These are phyloP conservation scores for Chrysoporthe puriensis DNA, from an alignment of 2,329 filamentous ascomycete genomes.

Conservation along the genomic window DNA sequence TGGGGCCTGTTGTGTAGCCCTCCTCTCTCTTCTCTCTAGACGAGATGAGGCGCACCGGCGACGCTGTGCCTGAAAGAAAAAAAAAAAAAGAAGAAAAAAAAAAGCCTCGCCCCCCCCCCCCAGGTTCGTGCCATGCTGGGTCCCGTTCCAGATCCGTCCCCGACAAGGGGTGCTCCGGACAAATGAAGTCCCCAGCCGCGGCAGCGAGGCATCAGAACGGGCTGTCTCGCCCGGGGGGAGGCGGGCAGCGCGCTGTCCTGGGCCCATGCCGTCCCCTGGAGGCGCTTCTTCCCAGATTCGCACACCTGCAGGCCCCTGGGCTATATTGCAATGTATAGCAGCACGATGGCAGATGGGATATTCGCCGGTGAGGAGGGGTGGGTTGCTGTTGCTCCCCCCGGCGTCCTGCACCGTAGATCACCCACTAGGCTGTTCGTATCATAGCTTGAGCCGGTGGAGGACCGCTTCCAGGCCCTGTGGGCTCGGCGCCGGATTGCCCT, in stretches of 20 bases:
- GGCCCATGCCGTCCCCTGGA: neutral
- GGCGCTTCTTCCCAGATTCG: no score
- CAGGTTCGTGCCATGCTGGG: conserved; percentile 8
- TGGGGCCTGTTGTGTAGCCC: conserved; percentile 2
- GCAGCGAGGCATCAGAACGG: neutral
- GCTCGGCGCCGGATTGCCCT: conserved; percentile 8
- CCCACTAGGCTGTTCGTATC: neutral
- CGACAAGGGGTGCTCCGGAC: conserved; percentile 4
- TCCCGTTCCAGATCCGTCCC: conserved; percentile 2
- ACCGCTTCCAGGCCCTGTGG: neutral
- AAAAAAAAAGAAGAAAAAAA: neutral
- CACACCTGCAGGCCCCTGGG: neutral
- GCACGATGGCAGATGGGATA: neutral
- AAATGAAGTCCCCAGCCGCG: neutral
- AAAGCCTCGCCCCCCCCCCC: no score
- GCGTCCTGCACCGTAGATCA: conserved; percentile 11
- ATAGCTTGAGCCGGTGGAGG: neutral
- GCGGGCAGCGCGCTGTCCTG: neutral
- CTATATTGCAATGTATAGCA: neutral
- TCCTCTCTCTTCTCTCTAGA: neutral
- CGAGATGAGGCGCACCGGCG: neutral
- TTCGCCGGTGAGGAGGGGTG: neutral
- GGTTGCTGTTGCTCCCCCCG: neutral
- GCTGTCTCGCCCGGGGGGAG: neutral
- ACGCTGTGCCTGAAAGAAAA: neutral